phyloP scores from a whole-genome alignment of 352 stramenopile genomes.

The Phytophthora crassamura region DNA sequence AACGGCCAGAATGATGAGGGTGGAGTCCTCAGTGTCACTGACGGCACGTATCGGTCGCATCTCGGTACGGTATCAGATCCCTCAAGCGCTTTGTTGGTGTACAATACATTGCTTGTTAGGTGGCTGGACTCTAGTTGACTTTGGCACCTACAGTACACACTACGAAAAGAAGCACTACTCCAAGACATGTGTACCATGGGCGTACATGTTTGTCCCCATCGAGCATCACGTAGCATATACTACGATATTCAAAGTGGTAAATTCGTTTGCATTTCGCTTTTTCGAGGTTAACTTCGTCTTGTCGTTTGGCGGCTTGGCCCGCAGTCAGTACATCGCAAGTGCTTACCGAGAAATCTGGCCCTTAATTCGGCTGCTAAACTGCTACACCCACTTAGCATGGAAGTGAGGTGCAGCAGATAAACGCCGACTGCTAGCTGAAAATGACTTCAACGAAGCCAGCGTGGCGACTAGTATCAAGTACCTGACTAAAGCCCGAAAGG shows the following conservation, averaged over 20 bases:
- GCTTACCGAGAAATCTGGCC: slow-evolving; percentile 27
- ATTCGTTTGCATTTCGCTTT: slow-evolving; percentile 6
- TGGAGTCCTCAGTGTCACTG: no score
- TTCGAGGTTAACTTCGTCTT: slow-evolving; percentile 21
- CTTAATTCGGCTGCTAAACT: slow-evolving; percentile 18
- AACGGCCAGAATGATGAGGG: no score
- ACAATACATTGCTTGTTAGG: background rate
- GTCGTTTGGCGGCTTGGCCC: slow-evolving; percentile 28
- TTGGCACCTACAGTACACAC: slow-evolving; percentile 32
- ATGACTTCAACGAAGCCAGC: slow-evolving; percentile 1
- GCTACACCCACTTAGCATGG: slow-evolving; percentile 12
- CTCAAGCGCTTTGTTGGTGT: no score
- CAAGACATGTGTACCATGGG: slow-evolving; percentile 35
- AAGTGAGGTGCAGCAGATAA: slow-evolving; percentile 20
- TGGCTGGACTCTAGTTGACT: slow-evolving; percentile 32
- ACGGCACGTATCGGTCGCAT: no score
- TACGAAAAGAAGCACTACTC: slow-evolving; percentile 16
- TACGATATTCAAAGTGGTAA: slow-evolving; percentile 19
- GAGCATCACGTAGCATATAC: slow-evolving; percentile 23
- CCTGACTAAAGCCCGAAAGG: slow-evolving; percentile 1
- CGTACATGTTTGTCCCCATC: slow-evolving; percentile 34
- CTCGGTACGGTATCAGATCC: no score
- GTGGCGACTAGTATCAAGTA: slow-evolving; percentile 15
- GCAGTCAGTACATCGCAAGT: slow-evolving; percentile 18
- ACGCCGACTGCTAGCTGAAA: background rate